phyloP scores from a whole-genome alignment of 345 rosid species.

The Ceriops tagal region DNA sequence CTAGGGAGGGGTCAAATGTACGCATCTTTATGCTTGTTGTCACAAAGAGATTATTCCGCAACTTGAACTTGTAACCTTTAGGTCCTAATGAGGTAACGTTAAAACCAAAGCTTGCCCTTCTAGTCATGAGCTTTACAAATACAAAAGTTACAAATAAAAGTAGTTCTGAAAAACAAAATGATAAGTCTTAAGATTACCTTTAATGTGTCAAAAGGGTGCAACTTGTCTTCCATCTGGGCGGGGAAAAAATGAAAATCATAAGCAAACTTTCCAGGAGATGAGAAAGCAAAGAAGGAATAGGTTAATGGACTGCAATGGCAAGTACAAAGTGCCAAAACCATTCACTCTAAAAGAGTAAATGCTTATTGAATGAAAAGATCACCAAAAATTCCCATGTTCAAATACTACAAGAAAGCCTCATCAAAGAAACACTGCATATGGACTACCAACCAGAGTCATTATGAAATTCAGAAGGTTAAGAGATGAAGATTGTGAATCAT shows the following conservation, averaged over 20 bases:
- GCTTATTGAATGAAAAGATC: background rate
- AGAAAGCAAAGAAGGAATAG: background rate
- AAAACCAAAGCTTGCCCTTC: background rate
- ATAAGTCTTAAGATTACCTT: background rate
- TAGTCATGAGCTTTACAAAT: background rate
- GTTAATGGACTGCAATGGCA: background rate
- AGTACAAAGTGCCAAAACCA: background rate
- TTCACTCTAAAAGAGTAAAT: background rate
- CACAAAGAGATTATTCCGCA: no score
- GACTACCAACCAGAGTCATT: background rate
- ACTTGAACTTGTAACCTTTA: no score
- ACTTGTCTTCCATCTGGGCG: background rate
- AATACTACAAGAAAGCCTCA: background rate
- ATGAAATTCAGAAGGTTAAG: background rate
- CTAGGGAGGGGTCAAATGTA: no score
- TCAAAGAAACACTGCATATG: background rate
- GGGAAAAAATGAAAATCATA: background rate
- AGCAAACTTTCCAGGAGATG: background rate
- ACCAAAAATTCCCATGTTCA: background rate
- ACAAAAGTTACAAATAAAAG: background rate
- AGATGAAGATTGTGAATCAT: slow-evolving; percentile 2
- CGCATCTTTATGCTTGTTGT: no score
- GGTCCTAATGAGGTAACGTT: no score
- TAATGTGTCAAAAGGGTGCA: background rate
- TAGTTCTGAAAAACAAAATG: background rate